Percentiles rank a stretch among this genome's conserved stretches.
Conservation (phyloP, 1,139 yeast species). For the Blastobotrys proliferans region DNA sequence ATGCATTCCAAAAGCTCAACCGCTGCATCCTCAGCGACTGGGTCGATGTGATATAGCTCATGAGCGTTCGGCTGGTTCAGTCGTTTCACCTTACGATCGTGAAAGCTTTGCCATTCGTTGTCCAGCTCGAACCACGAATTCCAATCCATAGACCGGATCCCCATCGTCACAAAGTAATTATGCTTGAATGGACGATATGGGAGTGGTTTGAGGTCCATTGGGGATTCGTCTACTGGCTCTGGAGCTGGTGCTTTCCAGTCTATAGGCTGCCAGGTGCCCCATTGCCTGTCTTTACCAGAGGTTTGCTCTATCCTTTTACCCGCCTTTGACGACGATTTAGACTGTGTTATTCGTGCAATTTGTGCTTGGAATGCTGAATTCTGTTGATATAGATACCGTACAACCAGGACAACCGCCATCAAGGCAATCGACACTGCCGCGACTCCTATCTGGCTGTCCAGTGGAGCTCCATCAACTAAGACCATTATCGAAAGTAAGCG, state of each 20-base stretch:
- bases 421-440: not conserved
- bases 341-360: too few species aligned
- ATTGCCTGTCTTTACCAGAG: conserved; percentile 26
- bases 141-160: conserved; percentile 50
- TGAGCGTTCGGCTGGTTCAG: conserved; percentile 42
- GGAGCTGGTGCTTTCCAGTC: conserved; percentile 49
- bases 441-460: not conserved
- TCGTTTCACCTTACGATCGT: conserved; percentile 48
- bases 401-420: too few species aligned
- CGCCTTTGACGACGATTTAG: too few species aligned
- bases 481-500: not conserved
- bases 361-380: too few species aligned
- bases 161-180: conserved; percentile 66
- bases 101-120: conserved; percentile 50
- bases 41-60: conserved; percentile 49
- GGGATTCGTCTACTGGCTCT: conserved; percentile 47
- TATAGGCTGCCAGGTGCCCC: conserved; percentile 52
- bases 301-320: conserved; percentile 1
- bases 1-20: conserved; percentile 54
- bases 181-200: conserved; percentile 60
- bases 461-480: not conserved
- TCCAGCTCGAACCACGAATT: conserved; percentile 70
- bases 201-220: conserved; percentile 47
- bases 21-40: conserved; percentile 53
- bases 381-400: too few species aligned